Conservation (phyloP, 495 filamentous ascomycete genomes). For the Podospora tetraspora region DNA sequence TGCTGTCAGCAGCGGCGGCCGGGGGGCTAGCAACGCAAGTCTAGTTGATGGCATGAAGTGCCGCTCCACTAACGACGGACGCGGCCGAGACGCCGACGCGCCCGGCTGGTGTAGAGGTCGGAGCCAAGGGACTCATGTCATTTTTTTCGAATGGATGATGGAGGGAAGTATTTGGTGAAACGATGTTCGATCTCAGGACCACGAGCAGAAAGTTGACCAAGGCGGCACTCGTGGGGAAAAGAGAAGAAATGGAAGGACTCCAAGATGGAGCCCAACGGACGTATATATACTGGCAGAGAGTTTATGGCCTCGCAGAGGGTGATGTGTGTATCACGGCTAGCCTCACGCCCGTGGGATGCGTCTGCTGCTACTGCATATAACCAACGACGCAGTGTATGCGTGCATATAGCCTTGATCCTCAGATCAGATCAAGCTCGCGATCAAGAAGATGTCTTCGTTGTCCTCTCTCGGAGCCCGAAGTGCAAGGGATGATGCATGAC, state of each 20-base stretch:
- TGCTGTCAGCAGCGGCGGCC: no score
- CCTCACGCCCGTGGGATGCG: not conserved
- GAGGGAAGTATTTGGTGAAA: no score
- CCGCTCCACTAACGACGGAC: no score
- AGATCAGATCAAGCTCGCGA: no score
- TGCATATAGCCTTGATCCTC: no score
- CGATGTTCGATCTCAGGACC: not conserved
- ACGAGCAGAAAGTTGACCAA: not conserved
- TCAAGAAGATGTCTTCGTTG: not conserved
- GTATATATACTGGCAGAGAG: not conserved
- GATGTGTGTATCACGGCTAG: not conserved
- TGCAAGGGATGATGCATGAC: not conserved
- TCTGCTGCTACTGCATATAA: not conserved
- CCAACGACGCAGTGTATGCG: not conserved
- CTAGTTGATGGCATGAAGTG: not conserved
- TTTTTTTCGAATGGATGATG: no score
- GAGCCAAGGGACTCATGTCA: no score
- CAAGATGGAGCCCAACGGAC: not conserved
- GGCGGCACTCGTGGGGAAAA: not conserved
- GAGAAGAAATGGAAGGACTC: not conserved
- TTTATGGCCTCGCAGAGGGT: not conserved
- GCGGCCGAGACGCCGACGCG: no score
- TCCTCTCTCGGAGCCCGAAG: not conserved
- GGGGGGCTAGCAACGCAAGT: not conserved
- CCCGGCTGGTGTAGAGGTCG: no score